These are phyloP conservation scores for Fraxinus nigra DNA, from an alignment of 305 asterid species.

Conservation along the genomic window DNA sequence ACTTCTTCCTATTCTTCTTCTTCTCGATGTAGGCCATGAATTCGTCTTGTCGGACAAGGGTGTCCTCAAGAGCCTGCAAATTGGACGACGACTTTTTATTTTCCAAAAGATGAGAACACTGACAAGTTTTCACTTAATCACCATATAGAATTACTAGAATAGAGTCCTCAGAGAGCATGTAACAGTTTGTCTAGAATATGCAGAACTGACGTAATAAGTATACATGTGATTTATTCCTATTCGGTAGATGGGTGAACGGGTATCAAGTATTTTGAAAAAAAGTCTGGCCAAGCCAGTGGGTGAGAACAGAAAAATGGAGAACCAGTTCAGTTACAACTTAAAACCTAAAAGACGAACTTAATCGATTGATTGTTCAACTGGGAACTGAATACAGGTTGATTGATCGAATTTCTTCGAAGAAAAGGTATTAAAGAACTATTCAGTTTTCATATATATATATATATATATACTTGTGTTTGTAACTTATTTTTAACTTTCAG, in stretches of 20 bases:
- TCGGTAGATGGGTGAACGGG: background rate
- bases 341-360: background rate
- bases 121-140: background rate
- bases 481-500: background rate
- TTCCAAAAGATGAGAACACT: background rate
- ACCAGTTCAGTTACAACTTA: background rate
- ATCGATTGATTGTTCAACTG: background rate
- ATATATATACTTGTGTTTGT: background rate
- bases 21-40: constrained; percentile 65
- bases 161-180: background rate
- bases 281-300: background rate
- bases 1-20: constrained; percentile 69
- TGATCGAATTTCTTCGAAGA: background rate
- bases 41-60: constrained; percentile 64
- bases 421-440: background rate
- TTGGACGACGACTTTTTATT: background rate
- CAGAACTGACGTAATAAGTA: background rate
- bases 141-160: background rate
- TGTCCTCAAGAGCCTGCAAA: constrained; percentile 56
- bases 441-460: background rate
- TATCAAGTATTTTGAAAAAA: background rate
- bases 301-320: background rate
- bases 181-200: background rate
- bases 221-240: background rate
- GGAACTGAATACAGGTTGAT: background rate